A percentile compares a stretch with the other conserved stretches of the same genome.
Evolutionary conservation across 2,329 filamentous ascomycete genomes (phyloP).

Genomic region (Fusarium penzigii): DNA sequence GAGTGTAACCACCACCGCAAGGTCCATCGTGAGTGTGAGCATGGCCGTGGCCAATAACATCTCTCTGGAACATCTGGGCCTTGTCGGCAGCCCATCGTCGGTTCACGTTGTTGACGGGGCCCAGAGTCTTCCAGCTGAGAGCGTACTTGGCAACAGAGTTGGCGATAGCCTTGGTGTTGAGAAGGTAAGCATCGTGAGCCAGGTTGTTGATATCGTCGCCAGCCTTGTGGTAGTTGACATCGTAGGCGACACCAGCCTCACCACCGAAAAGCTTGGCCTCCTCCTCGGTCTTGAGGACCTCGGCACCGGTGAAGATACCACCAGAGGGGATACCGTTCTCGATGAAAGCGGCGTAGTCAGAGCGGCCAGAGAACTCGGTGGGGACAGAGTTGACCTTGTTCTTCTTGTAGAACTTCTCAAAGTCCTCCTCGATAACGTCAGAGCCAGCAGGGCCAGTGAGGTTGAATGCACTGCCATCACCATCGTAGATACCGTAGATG

Average conservation of each 20-base stretch:
- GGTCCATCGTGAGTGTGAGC: slow-evolving; percentile 32
- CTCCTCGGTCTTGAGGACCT: slow-evolving; percentile 61
- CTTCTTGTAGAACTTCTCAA: slow-evolving; percentile 54
- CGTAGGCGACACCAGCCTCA: slow-evolving; percentile 50
- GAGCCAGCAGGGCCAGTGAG: slow-evolving; percentile 56
- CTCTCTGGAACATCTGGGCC: slow-evolving; percentile 31
- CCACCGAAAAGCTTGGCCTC: slow-evolving; percentile 64
- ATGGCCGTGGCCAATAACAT: slow-evolving; percentile 9
- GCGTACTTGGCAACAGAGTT: slow-evolving; percentile 45
- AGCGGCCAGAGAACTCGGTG: slow-evolving; percentile 65
- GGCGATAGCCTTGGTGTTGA: slow-evolving; percentile 46
- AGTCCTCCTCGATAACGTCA: slow-evolving; percentile 59
- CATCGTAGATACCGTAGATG: slow-evolving; percentile 57
- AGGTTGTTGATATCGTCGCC: slow-evolving; percentile 44
- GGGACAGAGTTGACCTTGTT: slow-evolving; percentile 54
- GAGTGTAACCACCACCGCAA: slow-evolving; percentile 28
- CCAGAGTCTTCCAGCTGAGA: slow-evolving; percentile 39
- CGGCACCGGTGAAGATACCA: slow-evolving; percentile 69
- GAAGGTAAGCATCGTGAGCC: slow-evolving; percentile 44
- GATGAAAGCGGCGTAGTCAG: slow-evolving; percentile 69
- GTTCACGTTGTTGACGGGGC: slow-evolving; percentile 27
- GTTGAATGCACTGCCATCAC: slow-evolving; percentile 62
- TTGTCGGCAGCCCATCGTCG: slow-evolving; percentile 33
- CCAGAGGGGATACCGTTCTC: slow-evolving; percentile 66
- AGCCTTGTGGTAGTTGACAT: slow-evolving; percentile 47